These are phyloP conservation scores for Globisporangium ultimum DNA, from an alignment of 352 stramenopile genomes.

Conservation along the genomic window DNA sequence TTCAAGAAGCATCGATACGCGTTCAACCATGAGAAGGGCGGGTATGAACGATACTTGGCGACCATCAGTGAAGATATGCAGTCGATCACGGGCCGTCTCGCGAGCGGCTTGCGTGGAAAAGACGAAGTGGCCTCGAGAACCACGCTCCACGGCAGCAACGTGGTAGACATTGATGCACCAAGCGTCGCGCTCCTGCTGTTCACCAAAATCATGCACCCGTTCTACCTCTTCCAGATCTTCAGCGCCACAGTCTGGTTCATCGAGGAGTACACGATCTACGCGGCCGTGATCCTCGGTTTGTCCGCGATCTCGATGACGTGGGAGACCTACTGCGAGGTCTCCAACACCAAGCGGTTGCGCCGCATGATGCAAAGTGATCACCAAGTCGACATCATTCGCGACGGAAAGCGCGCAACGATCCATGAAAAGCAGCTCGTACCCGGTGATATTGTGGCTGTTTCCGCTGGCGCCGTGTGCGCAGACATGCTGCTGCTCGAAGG, in stretches of 20 bases:
- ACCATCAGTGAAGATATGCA: slow-evolving; percentile 25
- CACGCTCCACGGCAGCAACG: slow-evolving; percentile 30
- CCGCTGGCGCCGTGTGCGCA: slow-evolving; percentile 56
- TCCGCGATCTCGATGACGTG: slow-evolving; percentile 65
- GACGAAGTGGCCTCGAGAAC: slow-evolving; percentile 3
- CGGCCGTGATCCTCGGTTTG: slow-evolving; percentile 53
- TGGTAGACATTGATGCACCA: slow-evolving; percentile 35
- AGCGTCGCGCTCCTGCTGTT: slow-evolving; percentile 45
- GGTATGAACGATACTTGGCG: slow-evolving; percentile 51
- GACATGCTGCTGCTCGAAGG: slow-evolving; percentile 63
- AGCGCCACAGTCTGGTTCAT: slow-evolving; percentile 69
- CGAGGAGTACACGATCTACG: slow-evolving; percentile 67
- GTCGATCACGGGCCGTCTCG: slow-evolving; percentile 30
- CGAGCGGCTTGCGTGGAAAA: slow-evolving; percentile 2
- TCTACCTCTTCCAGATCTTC: slow-evolving; percentile 76
- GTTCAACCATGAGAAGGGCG: slow-evolving; percentile 42
- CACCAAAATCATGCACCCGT: slow-evolving; percentile 70
- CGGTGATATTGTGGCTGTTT: slow-evolving; percentile 67
- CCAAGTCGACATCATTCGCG: slow-evolving; percentile 58
- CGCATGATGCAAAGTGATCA: slow-evolving; percentile 46
- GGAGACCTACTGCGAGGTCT: slow-evolving; percentile 66
- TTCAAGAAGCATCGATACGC: slow-evolving; percentile 73
- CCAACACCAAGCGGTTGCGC: slow-evolving; percentile 60
- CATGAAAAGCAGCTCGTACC: slow-evolving; percentile 47
- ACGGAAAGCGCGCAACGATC: slow-evolving; percentile 32